Evolutionary conservation across 2,329 filamentous ascomycete species (phyloP).

Genomic region (Penicillium sp.): DNA sequence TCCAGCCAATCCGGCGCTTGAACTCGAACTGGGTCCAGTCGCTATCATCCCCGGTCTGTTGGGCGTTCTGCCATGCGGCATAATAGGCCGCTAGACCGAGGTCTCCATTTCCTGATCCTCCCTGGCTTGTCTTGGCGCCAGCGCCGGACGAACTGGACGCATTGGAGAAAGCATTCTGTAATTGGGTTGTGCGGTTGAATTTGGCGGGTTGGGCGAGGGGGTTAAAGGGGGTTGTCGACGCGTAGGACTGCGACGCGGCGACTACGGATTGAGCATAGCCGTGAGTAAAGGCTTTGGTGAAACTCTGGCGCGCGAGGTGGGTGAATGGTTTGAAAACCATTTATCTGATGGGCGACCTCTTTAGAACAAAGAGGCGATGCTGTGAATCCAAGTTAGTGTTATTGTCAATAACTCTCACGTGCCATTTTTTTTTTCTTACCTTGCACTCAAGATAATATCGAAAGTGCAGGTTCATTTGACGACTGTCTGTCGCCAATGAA

Average conservation of each 20-base stretch:
- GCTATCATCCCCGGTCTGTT: constrained; percentile 66
- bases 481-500: constrained; percentile 80
- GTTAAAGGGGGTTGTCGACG: constrained; percentile 61
- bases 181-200: constrained; percentile 59
- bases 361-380: constrained; percentile 61
- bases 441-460: constrained; percentile 59
- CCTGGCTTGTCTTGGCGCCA: constrained; percentile 58
- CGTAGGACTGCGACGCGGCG: constrained; percentile 86
- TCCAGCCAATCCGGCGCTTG: constrained; percentile 85
- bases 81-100: constrained; percentile 85
- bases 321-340: constrained; percentile 74
- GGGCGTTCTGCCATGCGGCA: constrained; percentile 80
- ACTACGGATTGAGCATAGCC: constrained; percentile 98
- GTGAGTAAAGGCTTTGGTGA: constrained; percentile 94
- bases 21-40: constrained; percentile 94
- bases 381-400: constrained; percentile 9
- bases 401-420: background rate
- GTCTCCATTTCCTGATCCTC: constrained; percentile 56
- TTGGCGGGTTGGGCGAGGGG: constrained; percentile 54
- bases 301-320: constrained; percentile 92
- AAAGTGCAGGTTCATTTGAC: constrained; percentile 99
- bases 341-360: constrained; percentile 73
- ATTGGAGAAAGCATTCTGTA: constrained; percentile 73
- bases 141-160: constrained; percentile 52
- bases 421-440: constrained; percentile 53